These are phyloP conservation scores for Wallacemonas sp. DNA, from an alignment of 208 protist genomes.

Conservation along the genomic window DNA sequence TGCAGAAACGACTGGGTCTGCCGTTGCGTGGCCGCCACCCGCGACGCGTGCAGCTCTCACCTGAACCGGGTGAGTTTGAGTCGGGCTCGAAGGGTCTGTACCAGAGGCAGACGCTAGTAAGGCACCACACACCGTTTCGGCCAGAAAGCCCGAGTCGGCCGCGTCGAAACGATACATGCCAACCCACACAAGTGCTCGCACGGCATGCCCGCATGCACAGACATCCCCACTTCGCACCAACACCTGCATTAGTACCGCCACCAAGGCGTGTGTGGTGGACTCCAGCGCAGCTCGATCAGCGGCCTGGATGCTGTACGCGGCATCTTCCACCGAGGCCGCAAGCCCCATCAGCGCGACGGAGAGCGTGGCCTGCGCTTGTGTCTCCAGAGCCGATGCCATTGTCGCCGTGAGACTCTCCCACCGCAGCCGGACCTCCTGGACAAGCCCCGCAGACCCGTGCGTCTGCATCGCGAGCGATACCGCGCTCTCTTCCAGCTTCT, in stretches of 20 bases:
- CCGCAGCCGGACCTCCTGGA: conserved; percentile 9
- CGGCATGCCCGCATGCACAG: conserved; percentile 39
- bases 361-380: conserved; percentile 27
- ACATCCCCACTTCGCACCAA: conserved; percentile 46
- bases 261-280: conserved; percentile 2
- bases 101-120: not conserved
- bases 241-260: conserved; percentile 36
- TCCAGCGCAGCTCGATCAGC: conserved; percentile 4
- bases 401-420: conserved; percentile 13
- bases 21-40: no score
- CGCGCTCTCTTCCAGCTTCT: not conserved
- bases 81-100: no score
- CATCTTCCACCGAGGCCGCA: conserved; percentile 40
- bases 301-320: conserved; percentile 21
- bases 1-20: no score
- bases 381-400: conserved; percentile 34
- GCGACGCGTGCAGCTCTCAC: no score
- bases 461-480: not conserved
- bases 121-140: conserved; percentile 11
- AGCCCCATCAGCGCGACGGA: conserved; percentile 44
- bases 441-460: conserved; percentile 6
- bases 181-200: conserved; percentile 61
- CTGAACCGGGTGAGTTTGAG: no score
- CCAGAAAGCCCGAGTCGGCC: conserved; percentile 39
- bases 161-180: conserved; percentile 78